Base-by-base conservation (phyloP, 352 stramenopile species). In the Phytophthora agathidicida region DNA sequence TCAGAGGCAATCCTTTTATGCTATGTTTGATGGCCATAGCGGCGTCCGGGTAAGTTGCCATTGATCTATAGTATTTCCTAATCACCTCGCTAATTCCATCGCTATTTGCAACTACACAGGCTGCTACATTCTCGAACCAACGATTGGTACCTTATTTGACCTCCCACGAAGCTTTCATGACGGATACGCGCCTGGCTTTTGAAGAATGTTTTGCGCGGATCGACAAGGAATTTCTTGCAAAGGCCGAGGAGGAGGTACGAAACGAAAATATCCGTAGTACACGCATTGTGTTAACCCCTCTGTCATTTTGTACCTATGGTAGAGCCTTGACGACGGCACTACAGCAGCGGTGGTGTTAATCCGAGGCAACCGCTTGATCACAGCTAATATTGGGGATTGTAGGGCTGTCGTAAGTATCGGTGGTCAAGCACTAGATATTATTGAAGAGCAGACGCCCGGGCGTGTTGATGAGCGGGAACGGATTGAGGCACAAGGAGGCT, bases 311-410 rank as follows among this genome's bases (percentile, higher is more conserved):
- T 28, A 28, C 43, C 16, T 19, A 7, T 49, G 4, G 36, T 26
- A 92, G 83, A 73, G 71, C 24, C 52, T 92, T 44, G 83, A 65
- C 27, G 85, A 92, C 57, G 85, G 85, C 35, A 94, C 81, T 38
- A 94, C 85, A 5, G 85, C 75, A 5, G 85, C 83, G 2, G 81
- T 94, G n/a, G 82, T 92, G 23, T 37, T 96, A 17, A 91, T 94
- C 55, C 85, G 84, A 20, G 87, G 87, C 7, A 92, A 91, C 43
- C 78, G 83, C 16, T 64, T 96, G 17, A 71, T 94, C 23, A 94
- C 85, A 11, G 87, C 88, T 11, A 97, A 97, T 55, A 77, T 90
- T 46, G 89, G 89, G n/a, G 89, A 97, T 62, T 86, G 86, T 52
- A 81, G 87, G 19, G 88, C 87, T 2, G 88, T 96, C 36, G 84